phyloP scores from a whole-genome alignment of 2,329 filamentous ascomycete genomes.

The Esteya vermicola region DNA sequence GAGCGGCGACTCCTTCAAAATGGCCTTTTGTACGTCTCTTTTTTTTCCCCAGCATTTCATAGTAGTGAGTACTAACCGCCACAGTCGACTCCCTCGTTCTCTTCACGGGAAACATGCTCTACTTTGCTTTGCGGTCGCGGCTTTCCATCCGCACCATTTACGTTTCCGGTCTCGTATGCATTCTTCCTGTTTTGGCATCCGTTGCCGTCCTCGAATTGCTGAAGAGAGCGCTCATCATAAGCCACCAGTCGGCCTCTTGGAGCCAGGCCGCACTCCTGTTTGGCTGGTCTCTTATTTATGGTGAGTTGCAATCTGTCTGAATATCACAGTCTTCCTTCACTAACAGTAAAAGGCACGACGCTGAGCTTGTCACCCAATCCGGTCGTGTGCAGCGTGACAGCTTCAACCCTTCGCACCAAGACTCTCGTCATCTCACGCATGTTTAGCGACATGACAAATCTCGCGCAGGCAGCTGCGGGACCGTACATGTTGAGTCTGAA shows the following conservation, averaged over 20 bases:
- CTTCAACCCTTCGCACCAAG: conserved; percentile 9
- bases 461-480: conserved; percentile 10
- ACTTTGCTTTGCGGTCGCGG: conserved; percentile 24
- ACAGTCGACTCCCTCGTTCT: conserved; percentile 11
- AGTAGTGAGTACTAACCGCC: background rate
- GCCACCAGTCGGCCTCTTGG: conserved; percentile 16
- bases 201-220: conserved; percentile 27
- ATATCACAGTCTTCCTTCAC: background rate
- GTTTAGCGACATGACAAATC: conserved; percentile 9
- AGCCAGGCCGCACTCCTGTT: conserved; percentile 25
- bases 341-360: conserved; percentile 4
- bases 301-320: background rate
- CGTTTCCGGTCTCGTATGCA: conserved; percentile 20
- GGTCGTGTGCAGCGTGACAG: conserved; percentile 10
- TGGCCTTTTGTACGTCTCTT: conserved; percentile 14
- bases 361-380: conserved; percentile 10
- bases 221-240: conserved; percentile 19
- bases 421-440: conserved; percentile 9
- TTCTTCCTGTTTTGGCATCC: conserved; percentile 20
- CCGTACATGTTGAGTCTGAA: conserved; percentile 11
- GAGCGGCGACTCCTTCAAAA: conserved; percentile 21
- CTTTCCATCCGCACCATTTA: conserved; percentile 29
- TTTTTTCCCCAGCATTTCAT: background rate
- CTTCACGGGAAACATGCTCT: conserved; percentile 26
- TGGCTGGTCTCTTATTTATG: conserved; percentile 23